Conservation (phyloP, 805 yeast species). For the Metschnikowia kofuensis region DNA sequence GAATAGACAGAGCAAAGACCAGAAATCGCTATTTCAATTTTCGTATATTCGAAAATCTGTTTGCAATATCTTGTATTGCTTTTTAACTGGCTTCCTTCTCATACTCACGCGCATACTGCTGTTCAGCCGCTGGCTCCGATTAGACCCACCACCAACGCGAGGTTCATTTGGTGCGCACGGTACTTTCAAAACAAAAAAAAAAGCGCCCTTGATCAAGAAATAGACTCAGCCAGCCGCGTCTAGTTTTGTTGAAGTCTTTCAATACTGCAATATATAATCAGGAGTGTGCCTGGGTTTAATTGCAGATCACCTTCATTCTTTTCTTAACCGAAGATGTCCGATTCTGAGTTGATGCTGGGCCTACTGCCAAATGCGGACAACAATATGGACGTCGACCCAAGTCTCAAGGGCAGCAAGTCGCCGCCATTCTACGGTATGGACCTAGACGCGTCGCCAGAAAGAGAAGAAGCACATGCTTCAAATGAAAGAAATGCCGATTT, state of each 20-base stretch:
- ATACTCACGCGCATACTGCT: no score
- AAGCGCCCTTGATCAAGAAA: background rate
- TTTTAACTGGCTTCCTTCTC: no score
- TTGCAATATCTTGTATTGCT: no score
- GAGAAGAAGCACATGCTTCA: background rate
- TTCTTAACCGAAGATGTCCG: slow-evolving; percentile 10
- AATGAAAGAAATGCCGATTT: background rate
- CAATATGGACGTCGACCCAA: slow-evolving; percentile 5
- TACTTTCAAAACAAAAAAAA: background rate
- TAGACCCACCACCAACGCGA: background rate
- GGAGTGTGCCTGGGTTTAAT: background rate
- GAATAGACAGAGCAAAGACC: no score
- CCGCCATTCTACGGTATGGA: slow-evolving; percentile 14
- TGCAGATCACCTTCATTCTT: background rate
- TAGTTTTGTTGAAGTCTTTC: background rate
- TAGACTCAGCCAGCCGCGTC: background rate
- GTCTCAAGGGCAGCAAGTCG: slow-evolving; percentile 1
- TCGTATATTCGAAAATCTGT: no score
- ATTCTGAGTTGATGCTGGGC: slow-evolving; percentile 15
- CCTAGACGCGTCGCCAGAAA: slow-evolving; percentile 6
- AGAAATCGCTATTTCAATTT: no score
- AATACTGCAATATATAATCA: background rate
- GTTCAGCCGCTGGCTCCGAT: no score
- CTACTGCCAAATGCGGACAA: slow-evolving; percentile 14
- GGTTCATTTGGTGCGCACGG: background rate